phyloP scores from a whole-genome alignment of 768 basidiomycete genomes.

The Collybia sordida region DNA sequence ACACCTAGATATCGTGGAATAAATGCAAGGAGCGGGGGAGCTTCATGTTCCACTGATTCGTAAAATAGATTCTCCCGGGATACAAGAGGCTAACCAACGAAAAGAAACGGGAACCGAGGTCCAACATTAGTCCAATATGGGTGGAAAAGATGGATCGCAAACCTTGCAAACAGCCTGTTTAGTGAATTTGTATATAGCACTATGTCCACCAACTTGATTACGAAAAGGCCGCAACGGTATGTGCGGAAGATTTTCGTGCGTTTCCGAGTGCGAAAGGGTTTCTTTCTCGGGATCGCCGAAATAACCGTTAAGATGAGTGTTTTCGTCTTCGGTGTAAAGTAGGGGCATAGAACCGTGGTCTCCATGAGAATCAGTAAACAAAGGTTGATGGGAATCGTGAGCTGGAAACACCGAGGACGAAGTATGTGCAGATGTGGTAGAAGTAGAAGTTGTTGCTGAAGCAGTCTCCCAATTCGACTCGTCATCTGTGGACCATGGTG shows the following conservation, averaged over 20 bases:
- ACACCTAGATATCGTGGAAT: conserved; percentile 99
- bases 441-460: conserved; percentile 60
- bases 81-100: conserved; percentile 75
- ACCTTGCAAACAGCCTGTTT: conserved; percentile 99
- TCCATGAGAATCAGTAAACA: neutral
- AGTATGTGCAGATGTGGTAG: conserved; percentile 52
- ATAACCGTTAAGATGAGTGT: neutral
- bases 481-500: conserved; percentile 76
- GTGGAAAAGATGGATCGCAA: conserved; percentile 26
- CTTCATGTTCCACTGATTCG: conserved; percentile 92
- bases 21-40: conserved; percentile 88
- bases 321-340: conserved; percentile 2
- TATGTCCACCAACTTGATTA: conserved; percentile 98
- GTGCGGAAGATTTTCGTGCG: conserved; percentile 70
- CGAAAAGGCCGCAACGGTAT: conserved; percentile 94
- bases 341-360: conserved; percentile 3
- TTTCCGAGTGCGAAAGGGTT: conserved; percentile 30
- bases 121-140: conserved; percentile 19
- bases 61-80: conserved; percentile 98
- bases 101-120: conserved; percentile 12
- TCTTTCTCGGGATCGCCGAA: conserved; percentile 2
- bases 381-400: conserved; percentile 7
- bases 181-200: conserved; percentile 96
- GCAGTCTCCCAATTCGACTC: conserved; percentile 77
- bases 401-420: conserved; percentile 21